Percentiles rank a stretch among this genome's conserved stretches.
phyloP scores from a whole-genome alignment of 1,139 yeast species.

The Lipomyces yarrowii region DNA sequence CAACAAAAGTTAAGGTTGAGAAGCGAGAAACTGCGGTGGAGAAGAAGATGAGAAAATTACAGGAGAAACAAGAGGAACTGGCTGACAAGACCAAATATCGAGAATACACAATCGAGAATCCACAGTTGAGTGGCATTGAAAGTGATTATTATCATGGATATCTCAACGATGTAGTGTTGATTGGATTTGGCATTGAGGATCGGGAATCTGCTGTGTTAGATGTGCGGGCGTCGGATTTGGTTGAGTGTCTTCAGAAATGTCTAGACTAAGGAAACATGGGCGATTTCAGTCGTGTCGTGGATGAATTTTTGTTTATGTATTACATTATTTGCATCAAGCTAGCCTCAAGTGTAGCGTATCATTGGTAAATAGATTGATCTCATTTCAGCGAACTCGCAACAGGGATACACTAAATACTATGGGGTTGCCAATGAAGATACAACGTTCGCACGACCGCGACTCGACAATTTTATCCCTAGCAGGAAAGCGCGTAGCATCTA shows the following conservation, averaged over 20 bases:
- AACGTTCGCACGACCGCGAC: neutral
- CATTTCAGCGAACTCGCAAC: neutral
- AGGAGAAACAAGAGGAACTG: conserved; percentile 8
- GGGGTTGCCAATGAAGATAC: neutral
- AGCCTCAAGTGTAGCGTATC: neutral
- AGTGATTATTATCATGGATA: conserved; percentile 31
- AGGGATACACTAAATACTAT: neutral
- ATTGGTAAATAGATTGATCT: neutral
- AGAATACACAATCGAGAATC: conserved; percentile 13
- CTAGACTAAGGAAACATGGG: neutral
- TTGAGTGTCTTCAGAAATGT: conserved; percentile 24
- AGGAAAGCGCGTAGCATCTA: neutral
- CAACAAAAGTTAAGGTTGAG: neutral
- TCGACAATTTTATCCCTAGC: neutral
- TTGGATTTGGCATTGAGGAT: conserved; percentile 29
- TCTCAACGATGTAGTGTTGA: conserved; percentile 25
- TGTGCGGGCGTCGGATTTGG: conserved; percentile 26
- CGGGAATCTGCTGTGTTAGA: conserved; percentile 27
- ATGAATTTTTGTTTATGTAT: neutral
- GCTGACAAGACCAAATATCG: neutral
- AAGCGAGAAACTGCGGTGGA: conserved; percentile 14
- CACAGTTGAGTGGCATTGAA: conserved; percentile 21
- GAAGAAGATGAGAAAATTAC: conserved; percentile 8
- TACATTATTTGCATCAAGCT: neutral
- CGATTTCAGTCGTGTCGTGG: neutral